Conservation (phyloP, 805 yeast genomes). For the Osmozyma mogii region DNA sequence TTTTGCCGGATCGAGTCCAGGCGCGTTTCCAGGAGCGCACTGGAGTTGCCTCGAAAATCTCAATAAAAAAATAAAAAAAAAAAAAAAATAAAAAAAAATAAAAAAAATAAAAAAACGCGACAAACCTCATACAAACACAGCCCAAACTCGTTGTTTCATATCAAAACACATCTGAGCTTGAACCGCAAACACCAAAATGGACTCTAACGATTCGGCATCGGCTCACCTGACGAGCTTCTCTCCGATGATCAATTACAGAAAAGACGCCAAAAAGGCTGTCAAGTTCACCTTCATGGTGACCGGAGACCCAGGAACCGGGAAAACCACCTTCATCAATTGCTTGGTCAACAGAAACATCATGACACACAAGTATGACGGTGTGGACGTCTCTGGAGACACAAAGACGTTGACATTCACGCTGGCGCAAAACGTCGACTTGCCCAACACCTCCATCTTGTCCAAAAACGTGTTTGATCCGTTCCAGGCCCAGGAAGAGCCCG, state of each 20-base stretch:
- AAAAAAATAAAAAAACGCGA: background rate
- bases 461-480: slow-evolving; percentile 53
- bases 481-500: slow-evolving; percentile 59
- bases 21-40: too few species aligned
- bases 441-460: slow-evolving; percentile 48
- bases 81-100: background rate
- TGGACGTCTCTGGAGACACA: slow-evolving; percentile 22
- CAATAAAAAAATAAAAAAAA: too few species aligned
- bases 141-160: background rate
- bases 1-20: too few species aligned
- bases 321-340: slow-evolving; percentile 67
- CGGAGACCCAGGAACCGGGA: slow-evolving; percentile 73
- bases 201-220: slow-evolving; percentile 17
- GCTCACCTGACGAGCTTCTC: slow-evolving; percentile 22
- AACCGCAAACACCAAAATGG: slow-evolving; percentile 7
- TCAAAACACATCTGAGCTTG: background rate
- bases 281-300: slow-evolving; percentile 67
- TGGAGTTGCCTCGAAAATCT: too few species aligned
- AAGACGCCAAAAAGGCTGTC: slow-evolving; percentile 65
- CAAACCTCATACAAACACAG: background rate
- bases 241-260: slow-evolving; percentile 46
- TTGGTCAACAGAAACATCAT: slow-evolving; percentile 54
- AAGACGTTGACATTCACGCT: slow-evolving; percentile 50
- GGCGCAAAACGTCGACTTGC: slow-evolving; percentile 47
- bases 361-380: slow-evolving; percentile 47